phyloP scores from a whole-genome alignment of 2,329 filamentous ascomycete genomes.

The Aureobasidium pullulans region DNA sequence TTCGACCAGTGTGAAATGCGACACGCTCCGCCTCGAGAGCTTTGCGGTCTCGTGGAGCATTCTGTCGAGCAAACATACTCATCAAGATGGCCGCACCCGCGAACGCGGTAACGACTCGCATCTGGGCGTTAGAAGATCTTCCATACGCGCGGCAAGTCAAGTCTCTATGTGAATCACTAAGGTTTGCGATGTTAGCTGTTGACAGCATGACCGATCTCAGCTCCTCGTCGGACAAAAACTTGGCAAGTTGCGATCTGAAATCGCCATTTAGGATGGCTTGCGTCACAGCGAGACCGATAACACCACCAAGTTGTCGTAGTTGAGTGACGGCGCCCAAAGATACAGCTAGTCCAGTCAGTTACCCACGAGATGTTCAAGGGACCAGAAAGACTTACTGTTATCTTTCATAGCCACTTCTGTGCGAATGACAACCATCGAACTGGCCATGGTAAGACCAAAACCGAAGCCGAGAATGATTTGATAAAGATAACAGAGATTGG shows the following conservation, averaged over 20 bases:
- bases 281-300: background rate
- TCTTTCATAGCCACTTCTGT: background rate
- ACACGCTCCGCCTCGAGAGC: background rate
- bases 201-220: background rate
- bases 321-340: conserved; percentile 4
- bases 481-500: background rate
- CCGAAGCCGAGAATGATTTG: background rate
- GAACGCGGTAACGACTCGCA: background rate
- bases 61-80: background rate
- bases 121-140: background rate
- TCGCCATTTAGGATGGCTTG: background rate
- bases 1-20: background rate
- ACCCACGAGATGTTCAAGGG: background rate
- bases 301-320: background rate
- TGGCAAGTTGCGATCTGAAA: background rate
- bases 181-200: background rate
- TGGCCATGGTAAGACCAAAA: background rate
- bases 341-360: background rate
- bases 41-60: background rate
- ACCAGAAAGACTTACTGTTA: background rate
- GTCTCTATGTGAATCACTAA: background rate
- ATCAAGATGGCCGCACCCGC: background rate
- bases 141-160: background rate
- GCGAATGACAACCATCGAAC: background rate
- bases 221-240: background rate